Evolutionary conservation across 2,329 filamentous ascomycete species (phyloP), one percentile per base, ranked within the genome.

Genomic region (Fusarium napiforme): DNA sequence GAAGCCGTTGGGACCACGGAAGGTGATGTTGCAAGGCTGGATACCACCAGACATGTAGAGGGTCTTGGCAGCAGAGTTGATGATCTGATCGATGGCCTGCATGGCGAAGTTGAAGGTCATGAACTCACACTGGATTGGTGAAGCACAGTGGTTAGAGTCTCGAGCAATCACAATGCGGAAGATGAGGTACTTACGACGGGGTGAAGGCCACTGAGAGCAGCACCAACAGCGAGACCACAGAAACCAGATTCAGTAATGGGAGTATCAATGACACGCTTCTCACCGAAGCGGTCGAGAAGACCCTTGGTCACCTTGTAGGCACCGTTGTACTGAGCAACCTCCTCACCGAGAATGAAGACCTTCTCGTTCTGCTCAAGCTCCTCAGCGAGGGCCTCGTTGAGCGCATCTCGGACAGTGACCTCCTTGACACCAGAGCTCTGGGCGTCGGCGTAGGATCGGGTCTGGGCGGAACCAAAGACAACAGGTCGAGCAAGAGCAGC

Each of bases 91-190:
- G 85, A 99, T 99, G 83, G 96, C 94, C 88, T 99, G 96, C 96
- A 99, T 99, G 84, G 96, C 96, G 83, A 98, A 98, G 91, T 99
- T 99, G 91, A 97, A 98, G 81, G 96, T 99, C 96, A 99, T 99
- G 90, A 99, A 99, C 88, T 99, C 96, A 90, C 93, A 96, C 94
- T 96, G 69, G 18, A 69, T 23, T 28, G 42, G n/a, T 55, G 23
- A 46, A 60, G 50, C 18, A 59, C 45, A 45, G 46, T 28, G 23
- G 47, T 76, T 46, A 75, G 76, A 53, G 26, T 30, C 30, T 26
- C 42, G 32, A 43, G 70, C 57, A 62, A 65, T 58, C 32, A 15
- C 18, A 36, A 26, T 37, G 18, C n/a, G 16, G 42, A 23, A 40
- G 14, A 32, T 34, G 14, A 47, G 36, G 34, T 63, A 90, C 94